These are phyloP conservation scores for Erysimum cheiri DNA, from an alignment of 441 rosid species.

Conservation along the genomic window DNA sequence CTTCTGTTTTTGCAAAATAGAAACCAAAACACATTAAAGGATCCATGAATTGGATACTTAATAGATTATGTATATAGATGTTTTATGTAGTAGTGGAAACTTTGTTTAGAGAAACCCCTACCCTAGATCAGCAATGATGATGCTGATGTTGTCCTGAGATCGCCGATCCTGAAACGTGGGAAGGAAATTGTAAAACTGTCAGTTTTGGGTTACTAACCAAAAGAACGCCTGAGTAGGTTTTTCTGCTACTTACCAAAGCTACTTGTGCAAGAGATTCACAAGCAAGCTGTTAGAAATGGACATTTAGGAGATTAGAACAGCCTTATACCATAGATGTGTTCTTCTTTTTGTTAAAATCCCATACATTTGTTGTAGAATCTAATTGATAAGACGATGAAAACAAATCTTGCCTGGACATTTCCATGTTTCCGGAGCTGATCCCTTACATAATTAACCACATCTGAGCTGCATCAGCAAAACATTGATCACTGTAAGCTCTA, in stretches of 20 bases:
- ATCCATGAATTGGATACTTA: background rate
- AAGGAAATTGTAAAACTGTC: constrained; percentile 21
- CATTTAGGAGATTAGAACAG: constrained; percentile 25
- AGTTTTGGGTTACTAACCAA: constrained; percentile 16
- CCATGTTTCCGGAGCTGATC: constrained; percentile 86
- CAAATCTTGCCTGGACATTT: constrained; percentile 75
- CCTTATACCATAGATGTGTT: constrained; percentile 8
- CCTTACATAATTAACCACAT: constrained; percentile 72
- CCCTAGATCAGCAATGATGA: constrained; percentile 92
- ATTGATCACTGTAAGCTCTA: constrained; percentile 24
- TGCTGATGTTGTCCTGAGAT: constrained; percentile 86
- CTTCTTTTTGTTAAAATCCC: background rate
- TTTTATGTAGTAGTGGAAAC: background rate
- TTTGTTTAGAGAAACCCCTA: constrained; percentile 36
- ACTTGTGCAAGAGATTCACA: constrained; percentile 81
- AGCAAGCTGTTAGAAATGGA: constrained; percentile 66
- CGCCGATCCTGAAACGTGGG: constrained; percentile 60
- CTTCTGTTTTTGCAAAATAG: constrained; percentile 50
- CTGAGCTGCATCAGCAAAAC: constrained; percentile 64
- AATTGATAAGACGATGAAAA: background rate
- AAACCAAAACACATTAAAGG: constrained; percentile 16
- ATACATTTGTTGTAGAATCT: constrained; percentile 6
- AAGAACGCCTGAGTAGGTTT: constrained; percentile 28
- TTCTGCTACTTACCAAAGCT: constrained; percentile 64
- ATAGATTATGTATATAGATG: background rate